phyloP scores from a whole-genome alignment of 1,284 basidiomycete species.

The Rhodotorula sp. region DNA sequence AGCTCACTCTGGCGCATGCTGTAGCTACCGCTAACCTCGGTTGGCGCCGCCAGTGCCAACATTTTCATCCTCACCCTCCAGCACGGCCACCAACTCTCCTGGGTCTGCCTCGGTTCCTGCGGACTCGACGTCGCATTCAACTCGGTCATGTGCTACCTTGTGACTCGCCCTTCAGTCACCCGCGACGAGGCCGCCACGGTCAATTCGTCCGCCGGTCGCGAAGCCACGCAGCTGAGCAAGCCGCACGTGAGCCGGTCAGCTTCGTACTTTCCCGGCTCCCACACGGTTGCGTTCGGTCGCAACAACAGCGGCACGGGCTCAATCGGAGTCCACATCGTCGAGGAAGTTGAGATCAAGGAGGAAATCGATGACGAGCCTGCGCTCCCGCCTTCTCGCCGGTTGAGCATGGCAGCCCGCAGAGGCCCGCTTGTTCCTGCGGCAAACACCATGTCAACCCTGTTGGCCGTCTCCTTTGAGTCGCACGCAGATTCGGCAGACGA shows the following conservation, averaged over 20 bases:
- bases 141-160: constrained; percentile 32
- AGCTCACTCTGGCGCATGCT: constrained; percentile 39
- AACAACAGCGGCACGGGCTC: neutral
- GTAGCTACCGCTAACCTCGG: constrained; percentile 43
- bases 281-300: neutral
- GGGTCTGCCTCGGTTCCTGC: constrained; percentile 61
- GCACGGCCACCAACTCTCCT: constrained; percentile 57
- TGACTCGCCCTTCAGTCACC: constrained; percentile 12
- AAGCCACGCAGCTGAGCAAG: neutral
- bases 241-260: neutral
- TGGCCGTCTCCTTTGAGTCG: too few species aligned
- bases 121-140: constrained; percentile 46
- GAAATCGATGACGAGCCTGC: neutral
- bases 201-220: neutral
- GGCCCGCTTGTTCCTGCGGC: too few species aligned
- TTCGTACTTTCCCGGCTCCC: neutral
- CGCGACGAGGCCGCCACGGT: constrained; percentile 10
- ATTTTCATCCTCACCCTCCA: constrained; percentile 58
- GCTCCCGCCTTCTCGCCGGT: neutral
- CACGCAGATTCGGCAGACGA: too few species aligned
- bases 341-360: constrained; percentile 6
- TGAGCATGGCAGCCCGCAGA: neutral
- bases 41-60: constrained; percentile 58
- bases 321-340: constrained; percentile 4
- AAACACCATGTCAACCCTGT: too few species aligned